Base-by-base conservation (phyloP, 345 rosid species). In the Jatropha curcas region DNA sequence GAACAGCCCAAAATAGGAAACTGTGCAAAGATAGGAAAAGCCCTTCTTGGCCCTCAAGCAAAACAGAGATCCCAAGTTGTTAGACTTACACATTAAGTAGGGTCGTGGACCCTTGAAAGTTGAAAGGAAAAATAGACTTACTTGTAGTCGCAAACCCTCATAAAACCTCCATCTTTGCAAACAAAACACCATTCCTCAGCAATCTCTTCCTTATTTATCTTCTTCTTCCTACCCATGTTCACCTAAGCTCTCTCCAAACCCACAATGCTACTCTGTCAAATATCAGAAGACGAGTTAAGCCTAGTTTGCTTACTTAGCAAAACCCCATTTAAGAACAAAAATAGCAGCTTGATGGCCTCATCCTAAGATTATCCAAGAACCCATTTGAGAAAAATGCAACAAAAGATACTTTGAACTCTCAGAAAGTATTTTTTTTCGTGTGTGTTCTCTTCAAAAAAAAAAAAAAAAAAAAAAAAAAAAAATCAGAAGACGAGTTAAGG, bases 101-200 rank as follows among this genome's bases (percentile, higher is more conserved):
- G 43, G 43, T 8, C 43, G 43, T 39, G 43, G 39, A 12, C 0
- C 10, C 10, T 19, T 20, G 19, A 17, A 14, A 34, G 28, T n/a
- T n/a, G n/a, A n/a, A n/a, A n/a, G n/a, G n/a, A 31, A 31, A 25
- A 41, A 19, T 28, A 24, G 41, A 77, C 87, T 82, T 62, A 85
- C 91, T 71, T 82, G 57, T 72, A 80, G 58, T 87, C 91, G 48
- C 89, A 87, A 20, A 87, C 34, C 35, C 77, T 79, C 13, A 87
- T 81, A 3, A 20, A 31, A 20, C 91, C 91, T 27, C 91, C 91
- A 69, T 87, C 88, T 68, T 87, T 85, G 83, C 91, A 87, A 41
- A 63, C 31, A 70, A 87, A 84, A 61, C 91, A 87, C 67, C 73
- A 80, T 70, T 78, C 83, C 22, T 87, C 89, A 19, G 85, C 66